These are phyloP conservation scores for Extremus antarcticus DNA, from an alignment of 495 filamentous ascomycete species.

Conservation along the genomic window DNA sequence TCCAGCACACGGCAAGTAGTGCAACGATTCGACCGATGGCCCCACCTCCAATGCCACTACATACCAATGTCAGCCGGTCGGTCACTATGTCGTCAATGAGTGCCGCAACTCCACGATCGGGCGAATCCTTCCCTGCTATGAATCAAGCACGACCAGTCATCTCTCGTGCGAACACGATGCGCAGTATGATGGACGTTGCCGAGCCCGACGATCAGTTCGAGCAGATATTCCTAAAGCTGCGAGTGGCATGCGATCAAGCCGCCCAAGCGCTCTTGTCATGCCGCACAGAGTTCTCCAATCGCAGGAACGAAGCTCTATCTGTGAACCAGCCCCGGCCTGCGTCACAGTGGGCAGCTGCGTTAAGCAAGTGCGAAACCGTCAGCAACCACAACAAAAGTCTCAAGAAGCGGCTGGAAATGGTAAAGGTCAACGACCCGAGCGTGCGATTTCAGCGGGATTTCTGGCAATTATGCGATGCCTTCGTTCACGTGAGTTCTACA, in stretches of 20 bases:
- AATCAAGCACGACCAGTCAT: conserved; percentile 22
- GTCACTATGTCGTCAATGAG: conserved; percentile 39
- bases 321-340: conserved; percentile 33
- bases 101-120: conserved; percentile 61
- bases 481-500: conserved; percentile 44
- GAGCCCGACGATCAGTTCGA: conserved; percentile 74
- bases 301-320: conserved; percentile 36
- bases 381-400: conserved; percentile 56
- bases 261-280: conserved; percentile 56
- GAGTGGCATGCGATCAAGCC: conserved; percentile 53
- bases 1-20: conserved; percentile 9
- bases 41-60: conserved; percentile 31
- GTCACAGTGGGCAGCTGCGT: conserved; percentile 58
- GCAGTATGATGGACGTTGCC: conserved; percentile 46
- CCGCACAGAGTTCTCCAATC: conserved; percentile 48
- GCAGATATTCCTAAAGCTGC: conserved; percentile 62
- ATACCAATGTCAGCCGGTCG: conserved; percentile 31
- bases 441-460: conserved; percentile 66
- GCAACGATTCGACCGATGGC: conserved; percentile 14
- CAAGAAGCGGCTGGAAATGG: conserved; percentile 58
- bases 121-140: conserved; percentile 57
- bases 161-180: conserved; percentile 41
- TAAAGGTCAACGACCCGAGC: conserved; percentile 71
- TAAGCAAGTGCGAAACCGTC: conserved; percentile 52
- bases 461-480: conserved; percentile 70